Percentiles rank a stretch among this genome's conserved stretches.
Evolutionary conservation across 2,329 filamentous ascomycete species (phyloP).

Genomic region (Beauveria caledonica): DNA sequence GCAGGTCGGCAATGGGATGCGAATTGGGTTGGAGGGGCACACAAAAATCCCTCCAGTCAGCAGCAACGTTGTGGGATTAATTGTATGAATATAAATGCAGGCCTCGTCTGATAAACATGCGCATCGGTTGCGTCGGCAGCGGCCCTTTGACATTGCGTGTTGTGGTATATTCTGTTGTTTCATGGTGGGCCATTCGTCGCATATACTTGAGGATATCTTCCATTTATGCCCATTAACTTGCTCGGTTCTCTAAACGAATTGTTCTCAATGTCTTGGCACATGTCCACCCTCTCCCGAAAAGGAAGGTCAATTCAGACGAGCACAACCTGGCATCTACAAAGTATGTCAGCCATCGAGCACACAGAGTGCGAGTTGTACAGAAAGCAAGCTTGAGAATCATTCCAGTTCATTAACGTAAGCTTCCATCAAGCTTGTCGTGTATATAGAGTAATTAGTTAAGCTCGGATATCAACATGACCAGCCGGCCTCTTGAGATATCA

Average conservation of each 20-base stretch:
- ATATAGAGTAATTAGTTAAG: not conserved
- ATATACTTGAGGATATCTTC: too few species aligned
- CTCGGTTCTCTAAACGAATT: too few species aligned
- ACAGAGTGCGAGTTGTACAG: too few species aligned
- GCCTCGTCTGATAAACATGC: not conserved
- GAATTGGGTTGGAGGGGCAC: conserved; percentile 1
- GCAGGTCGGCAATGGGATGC: conserved; percentile 37
- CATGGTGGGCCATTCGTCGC: too few species aligned
- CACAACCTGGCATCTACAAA: too few species aligned
- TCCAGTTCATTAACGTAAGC: too few species aligned
- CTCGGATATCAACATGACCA: not conserved
- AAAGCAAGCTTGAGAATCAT: too few species aligned
- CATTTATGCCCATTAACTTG: too few species aligned
- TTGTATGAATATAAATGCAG: not conserved
- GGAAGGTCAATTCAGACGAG: too few species aligned
- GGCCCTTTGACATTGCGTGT: not conserved
- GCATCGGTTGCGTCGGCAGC: not conserved
- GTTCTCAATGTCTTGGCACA: too few species aligned
- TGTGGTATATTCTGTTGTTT: not conserved
- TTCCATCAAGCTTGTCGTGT: not conserved
- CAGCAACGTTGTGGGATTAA: conserved; percentile 5
- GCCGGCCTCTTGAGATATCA: not conserved
- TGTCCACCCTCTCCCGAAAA: too few species aligned
- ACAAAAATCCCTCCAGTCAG: not conserved
- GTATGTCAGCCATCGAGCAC: too few species aligned